Evolutionary conservation across 495 filamentous ascomycete species (phyloP).

Genomic region (Annulohypoxylon bovei): DNA sequence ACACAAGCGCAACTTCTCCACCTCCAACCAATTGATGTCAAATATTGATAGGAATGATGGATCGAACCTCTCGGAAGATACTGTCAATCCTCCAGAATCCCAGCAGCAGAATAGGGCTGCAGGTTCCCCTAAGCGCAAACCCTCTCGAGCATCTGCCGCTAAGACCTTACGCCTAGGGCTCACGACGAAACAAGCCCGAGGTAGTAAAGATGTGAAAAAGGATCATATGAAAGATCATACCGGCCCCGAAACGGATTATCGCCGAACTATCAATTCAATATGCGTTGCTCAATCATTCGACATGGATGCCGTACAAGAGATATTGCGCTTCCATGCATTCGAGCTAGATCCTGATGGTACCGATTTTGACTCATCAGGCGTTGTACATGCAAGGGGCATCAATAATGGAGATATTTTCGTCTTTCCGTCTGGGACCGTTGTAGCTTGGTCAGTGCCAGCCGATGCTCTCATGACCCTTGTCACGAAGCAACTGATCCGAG

Average conservation of each 20-base stretch:
- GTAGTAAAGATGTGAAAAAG: slow-evolving; percentile 14
- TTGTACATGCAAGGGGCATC: slow-evolving; percentile 64
- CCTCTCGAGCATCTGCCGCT: slow-evolving; percentile 46
- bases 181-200: slow-evolving; percentile 35
- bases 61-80: slow-evolving; percentile 8
- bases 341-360: slow-evolving; percentile 66
- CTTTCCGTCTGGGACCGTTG: slow-evolving; percentile 96
- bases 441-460: slow-evolving; percentile 85
- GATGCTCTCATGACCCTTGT: slow-evolving; percentile 77
- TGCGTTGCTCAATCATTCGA: slow-evolving; percentile 89
- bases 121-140: slow-evolving; percentile 53
- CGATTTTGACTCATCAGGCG: slow-evolving; percentile 69
- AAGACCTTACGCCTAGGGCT: slow-evolving; percentile 54
- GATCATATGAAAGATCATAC: slow-evolving; percentile 20
- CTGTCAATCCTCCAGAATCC: slow-evolving; percentile 7
- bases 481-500: slow-evolving; percentile 73
- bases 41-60: slow-evolving; percentile 38
- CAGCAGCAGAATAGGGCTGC: slow-evolving; percentile 13
- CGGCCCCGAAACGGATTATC: slow-evolving; percentile 37
- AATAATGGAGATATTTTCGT: slow-evolving; percentile 87
- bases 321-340: slow-evolving; percentile 77
- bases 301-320: slow-evolving; percentile 74
- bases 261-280: slow-evolving; percentile 77
- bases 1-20: slow-evolving; percentile 53
- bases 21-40: slow-evolving; percentile 51